Conservation (phyloP, 352 stramenopile species). For the Thraustochytrium sp. region DNA sequence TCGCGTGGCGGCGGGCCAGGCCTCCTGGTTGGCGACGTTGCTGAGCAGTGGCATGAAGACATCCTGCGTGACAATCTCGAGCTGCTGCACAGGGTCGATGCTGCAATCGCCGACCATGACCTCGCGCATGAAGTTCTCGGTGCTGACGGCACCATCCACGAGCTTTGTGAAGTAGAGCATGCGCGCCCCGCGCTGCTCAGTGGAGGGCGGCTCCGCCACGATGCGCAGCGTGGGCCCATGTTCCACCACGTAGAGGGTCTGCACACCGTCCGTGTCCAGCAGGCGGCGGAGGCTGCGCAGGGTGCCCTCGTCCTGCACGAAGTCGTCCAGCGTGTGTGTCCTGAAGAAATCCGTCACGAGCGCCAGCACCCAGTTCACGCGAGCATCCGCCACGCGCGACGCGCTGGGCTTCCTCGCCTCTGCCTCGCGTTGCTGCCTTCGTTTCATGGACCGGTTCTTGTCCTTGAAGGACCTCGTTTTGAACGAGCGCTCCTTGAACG, state of each 20-base stretch:
- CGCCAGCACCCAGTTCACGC: neutral
- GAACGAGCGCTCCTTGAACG: too few relatives aligned
- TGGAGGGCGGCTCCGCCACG: neutral
- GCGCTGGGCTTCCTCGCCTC: too few relatives aligned
- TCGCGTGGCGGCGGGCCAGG: conserved; percentile 89
- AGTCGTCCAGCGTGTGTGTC: neutral
- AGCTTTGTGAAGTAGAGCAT: conserved; percentile 42
- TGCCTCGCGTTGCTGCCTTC: too few relatives aligned
- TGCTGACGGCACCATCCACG: neutral
- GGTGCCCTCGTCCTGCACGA: neutral
- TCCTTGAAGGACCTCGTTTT: too few relatives aligned
- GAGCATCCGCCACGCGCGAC: neutral
- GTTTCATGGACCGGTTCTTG: too few relatives aligned
- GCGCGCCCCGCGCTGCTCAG: neutral
- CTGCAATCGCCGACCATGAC: conserved; percentile 18
- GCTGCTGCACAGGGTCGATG: conserved; percentile 85
- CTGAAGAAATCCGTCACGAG: conserved; percentile 8
- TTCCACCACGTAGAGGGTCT: conserved; percentile 21
- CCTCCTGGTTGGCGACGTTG: conserved; percentile 87
- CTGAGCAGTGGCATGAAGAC: conserved; percentile 90
- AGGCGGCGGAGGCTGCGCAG: neutral
- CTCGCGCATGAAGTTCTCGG: neutral
- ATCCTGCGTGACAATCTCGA: conserved; percentile 87
- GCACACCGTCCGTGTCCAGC: conserved; percentile 1
- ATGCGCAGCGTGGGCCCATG: neutral